phyloP scores from a whole-genome alignment of 1,284 basidiomycete species.

The Mycena citricolor region DNA sequence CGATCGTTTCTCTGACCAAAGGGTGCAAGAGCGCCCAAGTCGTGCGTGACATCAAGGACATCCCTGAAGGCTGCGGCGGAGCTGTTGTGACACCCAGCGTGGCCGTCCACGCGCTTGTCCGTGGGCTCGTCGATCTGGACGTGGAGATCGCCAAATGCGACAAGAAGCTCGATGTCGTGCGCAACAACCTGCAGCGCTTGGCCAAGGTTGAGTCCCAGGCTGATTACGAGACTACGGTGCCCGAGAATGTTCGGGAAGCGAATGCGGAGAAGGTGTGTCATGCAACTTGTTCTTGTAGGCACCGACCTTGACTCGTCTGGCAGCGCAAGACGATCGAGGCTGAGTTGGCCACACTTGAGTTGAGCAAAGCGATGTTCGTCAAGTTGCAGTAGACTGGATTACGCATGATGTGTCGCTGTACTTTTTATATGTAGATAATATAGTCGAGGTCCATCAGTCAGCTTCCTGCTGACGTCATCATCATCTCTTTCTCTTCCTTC shows the following conservation, averaged over 20 bases:
- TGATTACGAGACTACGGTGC: conserved; percentile 80
- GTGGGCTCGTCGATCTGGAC: conserved; percentile 78
- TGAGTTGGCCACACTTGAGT: conserved; percentile 60
- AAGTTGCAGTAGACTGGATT: conserved; percentile 49
- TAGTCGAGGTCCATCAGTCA: too few species aligned
- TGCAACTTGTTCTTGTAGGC: conserved; percentile 5
- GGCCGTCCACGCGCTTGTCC: conserved; percentile 80
- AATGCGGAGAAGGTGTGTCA: conserved; percentile 84
- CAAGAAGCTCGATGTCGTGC: conserved; percentile 79
- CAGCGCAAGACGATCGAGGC: conserved; percentile 64
- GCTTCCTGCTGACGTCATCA: too few species aligned
- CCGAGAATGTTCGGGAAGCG: conserved; percentile 67
- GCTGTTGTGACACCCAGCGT: conserved; percentile 76
- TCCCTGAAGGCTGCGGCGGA: conserved; percentile 89
- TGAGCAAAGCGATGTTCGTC: conserved; percentile 62
- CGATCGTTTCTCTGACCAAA: conserved; percentile 85
- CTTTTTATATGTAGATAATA: too few species aligned
- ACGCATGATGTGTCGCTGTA: too few species aligned
- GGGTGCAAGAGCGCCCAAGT: conserved; percentile 78
- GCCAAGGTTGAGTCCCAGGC: conserved; percentile 70
- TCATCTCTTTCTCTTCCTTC: too few species aligned
- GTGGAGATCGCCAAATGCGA: conserved; percentile 84
- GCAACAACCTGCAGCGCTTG: conserved; percentile 74
- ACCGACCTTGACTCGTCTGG: conserved; percentile 23
- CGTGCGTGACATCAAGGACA: conserved; percentile 54